Evolutionary conservation across 331 rosid species (phyloP).

Genomic region (Pyrus hybrid): DNA sequence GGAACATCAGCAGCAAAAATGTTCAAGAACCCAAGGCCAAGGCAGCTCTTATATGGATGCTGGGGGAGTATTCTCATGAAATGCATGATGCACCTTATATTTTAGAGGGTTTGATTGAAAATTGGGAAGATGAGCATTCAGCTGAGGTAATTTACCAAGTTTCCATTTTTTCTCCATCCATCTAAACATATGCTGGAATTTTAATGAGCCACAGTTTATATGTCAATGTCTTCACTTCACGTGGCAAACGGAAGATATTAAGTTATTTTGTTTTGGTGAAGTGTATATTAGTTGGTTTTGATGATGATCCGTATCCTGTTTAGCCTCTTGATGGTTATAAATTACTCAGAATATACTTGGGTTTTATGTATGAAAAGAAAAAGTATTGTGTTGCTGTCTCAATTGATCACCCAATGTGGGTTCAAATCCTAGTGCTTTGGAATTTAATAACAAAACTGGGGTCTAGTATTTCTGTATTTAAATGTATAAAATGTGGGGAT

Average conservation of each 20-base stretch:
- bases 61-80: slow-evolving; percentile 96
- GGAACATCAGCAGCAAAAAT: slow-evolving; percentile 94
- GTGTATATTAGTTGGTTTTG: not conserved
- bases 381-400: not conserved
- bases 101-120: slow-evolving; percentile 76
- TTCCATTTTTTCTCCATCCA: not conserved
- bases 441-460: not conserved
- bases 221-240: not conserved
- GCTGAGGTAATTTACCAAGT: slow-evolving; percentile 50
- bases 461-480: not conserved
- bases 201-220: not conserved
- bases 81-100: slow-evolving; percentile 95
- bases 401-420: not conserved
- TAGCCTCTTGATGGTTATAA: not conserved
- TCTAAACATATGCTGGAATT: not conserved
- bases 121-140: slow-evolving; percentile 95
- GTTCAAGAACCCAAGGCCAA: slow-evolving; percentile 97
- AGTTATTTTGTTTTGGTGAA: not conserved
- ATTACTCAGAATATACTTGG: not conserved
- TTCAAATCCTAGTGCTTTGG: not conserved
- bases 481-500: not conserved
- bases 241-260: not conserved
- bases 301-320: not conserved
- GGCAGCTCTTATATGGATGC: slow-evolving; percentile 99
- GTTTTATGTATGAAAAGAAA: not conserved